phyloP scores from a whole-genome alignment of 306 rosid genomes.

The Comarum palustre region DNA sequence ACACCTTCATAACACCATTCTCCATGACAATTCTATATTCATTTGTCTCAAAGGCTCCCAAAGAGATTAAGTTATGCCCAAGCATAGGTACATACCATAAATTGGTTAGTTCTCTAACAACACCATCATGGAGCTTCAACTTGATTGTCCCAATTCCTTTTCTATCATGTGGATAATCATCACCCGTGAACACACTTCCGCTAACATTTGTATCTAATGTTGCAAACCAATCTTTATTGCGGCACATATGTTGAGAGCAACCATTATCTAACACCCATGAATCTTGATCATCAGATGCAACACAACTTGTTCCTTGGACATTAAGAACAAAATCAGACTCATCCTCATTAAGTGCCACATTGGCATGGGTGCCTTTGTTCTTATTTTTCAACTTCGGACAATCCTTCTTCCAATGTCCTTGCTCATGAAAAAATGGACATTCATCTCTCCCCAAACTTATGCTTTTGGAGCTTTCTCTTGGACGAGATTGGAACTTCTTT shows the following conservation, averaged over 20 bases:
- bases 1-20: too few relatives aligned
- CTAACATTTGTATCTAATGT: neutral
- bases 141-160: neutral
- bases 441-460: neutral
- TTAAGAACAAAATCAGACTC: conserved; percentile 2
- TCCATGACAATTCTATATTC: too few relatives aligned
- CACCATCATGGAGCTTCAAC: neutral
- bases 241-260: neutral
- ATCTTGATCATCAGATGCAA: neutral
- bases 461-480: neutral
- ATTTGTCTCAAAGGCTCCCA: neutral
- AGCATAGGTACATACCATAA: neutral
- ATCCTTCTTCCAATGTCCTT: neutral
- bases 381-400: neutral
- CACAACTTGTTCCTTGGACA: conserved; percentile 48
- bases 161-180: neutral
- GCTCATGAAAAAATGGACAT: neutral
- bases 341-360: neutral
- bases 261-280: neutral
- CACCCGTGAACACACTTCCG: neutral
- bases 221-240: neutral
- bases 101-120: neutral
- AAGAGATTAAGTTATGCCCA: neutral
- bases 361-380: neutral
- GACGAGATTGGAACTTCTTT: neutral